Evolutionary conservation across 495 filamentous ascomycete genomes (phyloP).

Genomic region (Aspergillus homomorphus): DNA sequence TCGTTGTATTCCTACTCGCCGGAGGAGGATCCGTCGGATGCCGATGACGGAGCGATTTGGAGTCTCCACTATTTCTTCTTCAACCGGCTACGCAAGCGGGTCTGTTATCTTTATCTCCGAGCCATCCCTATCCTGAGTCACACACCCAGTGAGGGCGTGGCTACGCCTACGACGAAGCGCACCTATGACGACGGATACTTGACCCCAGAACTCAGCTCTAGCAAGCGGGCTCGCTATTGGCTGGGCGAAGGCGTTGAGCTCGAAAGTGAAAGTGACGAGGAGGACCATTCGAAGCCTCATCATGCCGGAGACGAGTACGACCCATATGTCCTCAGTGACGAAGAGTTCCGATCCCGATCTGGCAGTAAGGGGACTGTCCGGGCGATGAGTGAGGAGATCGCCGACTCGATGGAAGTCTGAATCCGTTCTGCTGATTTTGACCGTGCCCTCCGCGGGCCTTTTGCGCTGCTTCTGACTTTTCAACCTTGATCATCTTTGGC

Average conservation of each 20-base stretch:
- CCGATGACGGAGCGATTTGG: conserved; percentile 91
- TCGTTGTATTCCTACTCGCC: conserved; percentile 82
- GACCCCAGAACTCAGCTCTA: conserved; percentile 53
- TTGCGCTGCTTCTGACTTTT: conserved; percentile 1
- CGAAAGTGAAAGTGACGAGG: conserved; percentile 48
- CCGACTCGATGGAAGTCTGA: conserved; percentile 65
- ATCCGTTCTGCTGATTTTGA: background rate
- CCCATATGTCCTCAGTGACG: conserved; percentile 43
- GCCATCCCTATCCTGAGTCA: conserved; percentile 81
- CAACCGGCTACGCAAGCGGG: conserved; percentile 87
- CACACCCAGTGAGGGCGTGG: conserved; percentile 46
- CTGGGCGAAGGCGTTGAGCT: conserved; percentile 60
- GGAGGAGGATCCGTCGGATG: conserved; percentile 79
- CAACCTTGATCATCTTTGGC: background rate
- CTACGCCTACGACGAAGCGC: conserved; percentile 45
- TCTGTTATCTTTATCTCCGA: conserved; percentile 88
- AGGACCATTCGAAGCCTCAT: conserved; percentile 28
- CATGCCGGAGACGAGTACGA: conserved; percentile 39
- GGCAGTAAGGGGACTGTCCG: conserved; percentile 52
- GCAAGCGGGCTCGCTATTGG: conserved; percentile 82
- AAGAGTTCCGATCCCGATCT: conserved; percentile 38
- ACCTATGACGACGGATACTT: conserved; percentile 48
- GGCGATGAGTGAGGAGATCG: conserved; percentile 72
- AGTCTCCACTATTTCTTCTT: conserved; percentile 96
- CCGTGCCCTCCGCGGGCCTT: conserved; percentile 2